Percentiles rank a stretch among this genome's conserved stretches.
These are phyloP conservation scores for Aphanomyces stellatus DNA, from an alignment of 352 stramenopile genomes.

Conservation along the genomic window DNA sequence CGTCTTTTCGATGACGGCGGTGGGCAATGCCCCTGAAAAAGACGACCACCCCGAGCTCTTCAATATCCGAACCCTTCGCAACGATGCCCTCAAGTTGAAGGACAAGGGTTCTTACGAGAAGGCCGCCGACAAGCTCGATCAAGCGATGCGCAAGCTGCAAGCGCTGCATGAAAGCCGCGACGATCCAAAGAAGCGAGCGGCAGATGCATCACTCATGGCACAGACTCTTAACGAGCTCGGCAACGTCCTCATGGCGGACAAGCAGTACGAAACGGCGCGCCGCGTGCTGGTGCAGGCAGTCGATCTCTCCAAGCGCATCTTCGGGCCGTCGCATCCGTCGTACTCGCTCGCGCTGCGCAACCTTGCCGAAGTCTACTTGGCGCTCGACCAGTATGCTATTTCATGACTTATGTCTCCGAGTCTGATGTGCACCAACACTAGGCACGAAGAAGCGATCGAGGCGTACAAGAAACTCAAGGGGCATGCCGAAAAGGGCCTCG, in stretches of 20 bases:
- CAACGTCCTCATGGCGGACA: slow-evolving; percentile 54
- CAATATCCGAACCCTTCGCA: slow-evolving; percentile 55
- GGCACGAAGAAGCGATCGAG: slow-evolving; percentile 37
- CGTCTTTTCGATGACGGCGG: background rate
- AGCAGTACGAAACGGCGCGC: slow-evolving; percentile 66
- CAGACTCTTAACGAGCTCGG: slow-evolving; percentile 78
- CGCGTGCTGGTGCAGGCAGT: slow-evolving; percentile 70
- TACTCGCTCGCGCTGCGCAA: slow-evolving; percentile 63
- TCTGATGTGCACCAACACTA: background rate
- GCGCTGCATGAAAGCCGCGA: slow-evolving; percentile 37
- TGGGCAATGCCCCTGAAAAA: background rate
- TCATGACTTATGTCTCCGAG: background rate
- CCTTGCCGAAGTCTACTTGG: slow-evolving; percentile 72
- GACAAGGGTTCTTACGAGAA: slow-evolving; percentile 42
- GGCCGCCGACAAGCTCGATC: slow-evolving; percentile 52
- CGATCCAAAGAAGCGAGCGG: slow-evolving; percentile 44
- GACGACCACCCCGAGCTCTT: slow-evolving; percentile 60
- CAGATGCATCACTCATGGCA: slow-evolving; percentile 64
- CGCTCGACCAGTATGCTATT: slow-evolving; percentile 46
- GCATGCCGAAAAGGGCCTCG: slow-evolving; percentile 57
- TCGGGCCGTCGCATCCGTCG: slow-evolving; percentile 70
- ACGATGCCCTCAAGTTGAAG: slow-evolving; percentile 66
- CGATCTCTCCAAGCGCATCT: slow-evolving; percentile 63
- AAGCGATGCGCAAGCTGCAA: slow-evolving; percentile 57
- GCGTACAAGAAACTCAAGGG: slow-evolving; percentile 66